These are phyloP conservation scores for Lagenidium sp. DNA, from an alignment of 352 stramenopile genomes.

Conservation along the genomic window DNA sequence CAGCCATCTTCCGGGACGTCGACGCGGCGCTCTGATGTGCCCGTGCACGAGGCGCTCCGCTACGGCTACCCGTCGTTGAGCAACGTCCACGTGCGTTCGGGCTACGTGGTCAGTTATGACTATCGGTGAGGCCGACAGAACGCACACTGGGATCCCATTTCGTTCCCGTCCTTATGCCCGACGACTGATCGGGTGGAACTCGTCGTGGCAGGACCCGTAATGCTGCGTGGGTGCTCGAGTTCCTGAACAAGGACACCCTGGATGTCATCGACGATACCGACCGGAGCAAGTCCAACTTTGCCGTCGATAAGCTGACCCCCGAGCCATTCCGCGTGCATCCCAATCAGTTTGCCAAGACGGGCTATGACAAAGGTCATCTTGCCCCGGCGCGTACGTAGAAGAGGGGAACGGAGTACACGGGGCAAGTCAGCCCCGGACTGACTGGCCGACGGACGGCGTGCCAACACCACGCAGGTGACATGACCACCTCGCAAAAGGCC, in stretches of 20 bases:
- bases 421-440: no score
- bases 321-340: constrained; percentile 82
- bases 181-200: not conserved
- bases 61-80: constrained; percentile 57
- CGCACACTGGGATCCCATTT: no score
- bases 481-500: constrained; percentile 62
- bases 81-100: constrained; percentile 65
- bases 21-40: no score
- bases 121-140: constrained; percentile 46
- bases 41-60: constrained; percentile 58
- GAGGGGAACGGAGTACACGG: no score
- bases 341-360: constrained; percentile 83
- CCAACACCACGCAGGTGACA: constrained; percentile 81
- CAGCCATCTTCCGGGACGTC: no score
- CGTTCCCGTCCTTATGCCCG: not conserved
- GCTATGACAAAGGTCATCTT: constrained; percentile 94
- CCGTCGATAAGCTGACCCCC: constrained; percentile 59
- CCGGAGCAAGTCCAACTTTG: constrained; percentile 84
- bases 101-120: constrained; percentile 84
- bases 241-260: constrained; percentile 64
- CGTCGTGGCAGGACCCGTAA: constrained; percentile 53
- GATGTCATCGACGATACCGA: constrained; percentile 57
- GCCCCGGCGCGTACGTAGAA: constrained; percentile 74
- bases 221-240: constrained; percentile 81
- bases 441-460: no score